Base-by-base conservation (phyloP, 78 protist genomes). In the Chrysochromulina parva region DNA sequence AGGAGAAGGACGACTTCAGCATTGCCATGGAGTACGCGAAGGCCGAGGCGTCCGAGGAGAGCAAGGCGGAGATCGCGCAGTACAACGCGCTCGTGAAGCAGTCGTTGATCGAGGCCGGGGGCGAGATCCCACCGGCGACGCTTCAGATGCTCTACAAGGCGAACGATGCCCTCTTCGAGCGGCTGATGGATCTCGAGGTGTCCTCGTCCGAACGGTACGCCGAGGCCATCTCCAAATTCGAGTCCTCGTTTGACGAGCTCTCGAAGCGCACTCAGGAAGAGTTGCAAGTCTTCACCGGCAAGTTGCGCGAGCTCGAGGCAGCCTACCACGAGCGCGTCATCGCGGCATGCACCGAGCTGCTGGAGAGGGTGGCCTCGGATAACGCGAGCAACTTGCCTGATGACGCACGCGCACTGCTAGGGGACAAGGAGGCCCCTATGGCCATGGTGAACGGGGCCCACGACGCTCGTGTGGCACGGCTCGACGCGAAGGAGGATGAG, bases 141-240 rank as follows among this genome's bases (percentile, higher is more conserved):
- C n/a, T 57, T 17, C 28, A 3, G n/a, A 52, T 0, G 16, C 78
- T 66, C 47, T n/a, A 24, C 4, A 1, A 38, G 60, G 90, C 62
- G 3, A 66, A 65, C 81, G 59, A 20, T n/a, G 48, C 28, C 17
- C 78, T 87, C 19, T 60, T 24, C 13, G 90, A 87, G n/a, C 0
- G 1, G 38, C 81, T 87, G 74, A 62, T 87, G 90, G 90, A 87
- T 19, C 1, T 87, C 38, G 90, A 87, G 62, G 52, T 87, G 48
- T 5, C 6, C 17, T 38, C 17, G 62, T 28, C 20, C 10, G 90
- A 88, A 48, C 80, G 73, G 66, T 69, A 60, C 13, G 84, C 6
- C 53, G 90, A 54, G 58, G 10, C 52, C 10, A 52, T 69, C 66
- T 2, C 1, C 67, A 38, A n/a, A 19, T 88, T 69, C 48, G 86